Percentiles rank a stretch among this genome's conserved stretches.
Evolutionary conservation across 2,329 filamentous ascomycete genomes (phyloP).

Genomic region (Fulvia fulva): DNA sequence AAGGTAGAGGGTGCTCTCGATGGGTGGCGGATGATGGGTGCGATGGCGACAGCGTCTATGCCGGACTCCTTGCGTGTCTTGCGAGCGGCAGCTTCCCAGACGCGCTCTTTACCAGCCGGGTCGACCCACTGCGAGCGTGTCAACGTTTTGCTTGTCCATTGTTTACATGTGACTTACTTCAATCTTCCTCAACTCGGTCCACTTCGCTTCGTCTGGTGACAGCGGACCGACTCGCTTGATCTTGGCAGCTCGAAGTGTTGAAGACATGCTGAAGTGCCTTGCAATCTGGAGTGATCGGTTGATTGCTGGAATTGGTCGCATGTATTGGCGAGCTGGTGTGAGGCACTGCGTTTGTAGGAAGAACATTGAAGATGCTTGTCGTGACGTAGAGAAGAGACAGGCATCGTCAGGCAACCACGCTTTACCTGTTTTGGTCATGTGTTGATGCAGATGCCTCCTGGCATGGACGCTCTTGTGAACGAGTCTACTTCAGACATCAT

Average conservation of each 20-base stretch:
- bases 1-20: conserved; percentile 47
- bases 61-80: conserved; percentile 53
- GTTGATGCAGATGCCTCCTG: too few species aligned
- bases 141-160: background rate
- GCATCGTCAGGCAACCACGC: background rate
- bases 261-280: conserved; percentile 22
- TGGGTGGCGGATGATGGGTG: conserved; percentile 51
- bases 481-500: too few species aligned
- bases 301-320: background rate
- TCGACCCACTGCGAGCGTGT: conserved; percentile 12
- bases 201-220: conserved; percentile 51
- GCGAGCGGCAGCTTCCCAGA: conserved; percentile 50
- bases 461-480: too few species aligned
- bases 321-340: background rate
- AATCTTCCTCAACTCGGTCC: conserved; percentile 55
- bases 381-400: background rate
- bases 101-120: conserved; percentile 43
- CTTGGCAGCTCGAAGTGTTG: conserved; percentile 42
- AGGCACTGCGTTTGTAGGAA: background rate
- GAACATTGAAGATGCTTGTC: background rate
- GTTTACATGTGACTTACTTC: conserved; percentile 26
- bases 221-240: conserved; percentile 49
- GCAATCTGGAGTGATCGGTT: conserved; percentile 16
- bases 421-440: background rate
- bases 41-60: conserved; percentile 58